Evolutionary conservation across 2,329 filamentous ascomycete genomes (phyloP).

Genomic region (Monilinia laxa): DNA sequence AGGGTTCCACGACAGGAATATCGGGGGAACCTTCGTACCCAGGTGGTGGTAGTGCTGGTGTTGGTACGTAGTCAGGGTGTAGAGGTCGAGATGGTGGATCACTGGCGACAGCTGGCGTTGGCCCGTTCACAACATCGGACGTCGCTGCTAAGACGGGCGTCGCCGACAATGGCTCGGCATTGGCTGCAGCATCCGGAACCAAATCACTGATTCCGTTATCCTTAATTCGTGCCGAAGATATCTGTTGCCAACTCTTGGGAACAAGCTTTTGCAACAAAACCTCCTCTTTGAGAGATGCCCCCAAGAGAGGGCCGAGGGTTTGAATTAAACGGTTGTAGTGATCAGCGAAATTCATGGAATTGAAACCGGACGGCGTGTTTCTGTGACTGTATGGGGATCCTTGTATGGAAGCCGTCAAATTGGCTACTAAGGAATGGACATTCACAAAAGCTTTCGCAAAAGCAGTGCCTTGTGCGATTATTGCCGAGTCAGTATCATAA

Average conservation of each 20-base stretch:
- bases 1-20: background rate
- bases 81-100: background rate
- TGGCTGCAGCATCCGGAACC: conserved; percentile 23
- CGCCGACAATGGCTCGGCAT: conserved; percentile 26
- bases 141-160: too few species aligned
- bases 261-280: conserved; percentile 71
- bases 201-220: conserved; percentile 27
- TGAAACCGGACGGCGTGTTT: conserved; percentile 61
- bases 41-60: background rate
- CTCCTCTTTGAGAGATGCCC: conserved; percentile 81
- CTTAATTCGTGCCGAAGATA: conserved; percentile 28
- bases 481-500: conserved; percentile 43
- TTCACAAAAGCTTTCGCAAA: conserved; percentile 77
- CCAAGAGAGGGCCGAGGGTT: conserved; percentile 73
- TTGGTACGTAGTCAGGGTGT: background rate
- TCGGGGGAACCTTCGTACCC: too few species aligned
- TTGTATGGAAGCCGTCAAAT: conserved; percentile 72
- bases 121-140: background rate
- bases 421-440: conserved; percentile 72
- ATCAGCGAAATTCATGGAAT: conserved; percentile 78
- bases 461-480: conserved; percentile 65
- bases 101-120: background rate
- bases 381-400: conserved; percentile 57
- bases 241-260: conserved; percentile 61
- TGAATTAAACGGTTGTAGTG: conserved; percentile 74